Base-by-base conservation (phyloP, 345 rosid genomes). In the Eucalyptus erythrocorys region DNA sequence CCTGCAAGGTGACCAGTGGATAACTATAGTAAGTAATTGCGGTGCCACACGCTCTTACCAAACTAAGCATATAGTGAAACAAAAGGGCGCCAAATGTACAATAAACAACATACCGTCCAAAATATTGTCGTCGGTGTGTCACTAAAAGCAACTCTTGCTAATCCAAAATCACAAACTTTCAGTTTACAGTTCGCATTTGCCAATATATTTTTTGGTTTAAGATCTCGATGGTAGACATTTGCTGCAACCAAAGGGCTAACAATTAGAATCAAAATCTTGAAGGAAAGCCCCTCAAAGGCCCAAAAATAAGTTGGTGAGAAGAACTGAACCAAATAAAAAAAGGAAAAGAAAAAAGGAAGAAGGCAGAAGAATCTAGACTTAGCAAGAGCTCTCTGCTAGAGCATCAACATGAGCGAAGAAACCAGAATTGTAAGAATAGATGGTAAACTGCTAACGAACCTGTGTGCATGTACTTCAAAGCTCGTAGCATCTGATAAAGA, bases 121-220 rank as follows among this genome's bases (percentile, higher is more conserved):
- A 96, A 97, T 42, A 95, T 95, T 82, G 98, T 96, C 2, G 96
- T 97, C 24, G 99, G 98, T 12, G 98, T 94, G 90, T 97, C 99
- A 89, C 92, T 94, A 88, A 98, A 95, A 86, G 99, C 95, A 88
- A 98, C 99, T 93, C 99, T 93, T 48, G 99, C 99, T 59, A 98
- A 89, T 87, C 99, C 99, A 92, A 98, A 96, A 90, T 98, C 99
- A 45, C 99, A 98, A 24, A 98, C 96, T 93, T 97, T 97, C 88
- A 97, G 94, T 90, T 97, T 97, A 94, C 99, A 97, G 90, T 97
- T 97, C 42, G 99, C 99, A 92, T 97, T 97, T 79, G 99, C 99
- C 92, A 97, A 89, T 88, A 97, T 97, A 91, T 97, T 97, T 94
- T 96, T 97, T 40, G 99, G 99, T 93, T 97, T 97, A 89, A 97